Percentiles rank a stretch among this genome's conserved stretches.
These are phyloP conservation scores for Malus sieversii DNA, from an alignment of 306 rosid species.

Conservation along the genomic window DNA sequence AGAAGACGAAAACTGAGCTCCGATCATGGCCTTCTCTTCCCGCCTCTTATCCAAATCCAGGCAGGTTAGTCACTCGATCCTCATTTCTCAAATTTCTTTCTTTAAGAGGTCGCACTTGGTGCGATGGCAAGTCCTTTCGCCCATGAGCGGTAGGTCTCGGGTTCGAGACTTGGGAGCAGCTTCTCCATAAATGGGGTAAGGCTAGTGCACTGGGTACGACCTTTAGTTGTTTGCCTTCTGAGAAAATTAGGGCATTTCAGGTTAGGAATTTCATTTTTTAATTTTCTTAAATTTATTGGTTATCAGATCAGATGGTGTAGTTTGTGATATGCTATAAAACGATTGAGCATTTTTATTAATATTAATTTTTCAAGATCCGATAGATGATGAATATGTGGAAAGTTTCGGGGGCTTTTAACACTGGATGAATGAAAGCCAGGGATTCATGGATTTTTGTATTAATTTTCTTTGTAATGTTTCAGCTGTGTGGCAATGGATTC, in stretches of 20 bases:
- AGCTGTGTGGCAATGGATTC: conserved; percentile 58
- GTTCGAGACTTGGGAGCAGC: too few relatives aligned
- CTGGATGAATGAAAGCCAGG: neutral
- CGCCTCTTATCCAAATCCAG: conserved; percentile 70
- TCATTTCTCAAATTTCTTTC: neutral
- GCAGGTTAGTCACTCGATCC: conserved; percentile 33
- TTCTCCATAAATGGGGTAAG: too few relatives aligned
- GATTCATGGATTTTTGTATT: neutral
- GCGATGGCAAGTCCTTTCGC: too few relatives aligned
- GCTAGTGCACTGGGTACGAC: too few relatives aligned
- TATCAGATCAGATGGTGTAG: neutral
- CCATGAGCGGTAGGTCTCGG: too few relatives aligned
- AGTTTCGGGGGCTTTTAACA: neutral
- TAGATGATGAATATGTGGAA: neutral
- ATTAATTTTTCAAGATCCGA: neutral
- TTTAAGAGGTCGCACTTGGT: too few relatives aligned
- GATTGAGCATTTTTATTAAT: neutral
- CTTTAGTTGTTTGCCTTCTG: neutral
- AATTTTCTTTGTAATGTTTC: conserved; percentile 1
- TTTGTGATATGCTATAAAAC: neutral
- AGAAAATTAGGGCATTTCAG: neutral
- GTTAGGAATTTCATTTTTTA: neutral
- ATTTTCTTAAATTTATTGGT: neutral
- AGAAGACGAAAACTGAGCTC: conserved; percentile 18
- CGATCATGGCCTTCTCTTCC: conserved; percentile 67